Base-by-base conservation (phyloP, 306 rosid species). In the Carpinus viminea region DNA sequence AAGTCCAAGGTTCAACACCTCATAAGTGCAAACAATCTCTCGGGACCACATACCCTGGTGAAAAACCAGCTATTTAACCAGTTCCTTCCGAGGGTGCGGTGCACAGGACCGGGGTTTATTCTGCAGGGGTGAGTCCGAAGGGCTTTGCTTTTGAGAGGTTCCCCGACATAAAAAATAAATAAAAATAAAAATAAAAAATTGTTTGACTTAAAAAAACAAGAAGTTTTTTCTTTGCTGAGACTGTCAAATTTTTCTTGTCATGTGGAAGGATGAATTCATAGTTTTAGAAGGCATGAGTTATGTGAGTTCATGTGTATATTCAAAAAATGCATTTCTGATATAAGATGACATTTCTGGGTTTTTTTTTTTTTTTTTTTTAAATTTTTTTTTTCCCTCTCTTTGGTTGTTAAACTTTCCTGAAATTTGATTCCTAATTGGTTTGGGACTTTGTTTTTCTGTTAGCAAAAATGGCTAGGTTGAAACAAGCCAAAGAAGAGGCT, bases 401-500 rank as follows among this genome's bases (percentile, higher is more conserved):
- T 76, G 18, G 34, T 45, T 68, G 15, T 74, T 69, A 64, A 55
- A 70, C 73, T 74, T 74, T 60, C 55, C 56, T 28, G 46, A 12
- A 12, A 11, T 54, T 59, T 46, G 64, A 56, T 82, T 73, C 8
- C 75, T 78, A 72, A 84, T 60, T 54, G 72, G 28, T 77, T 28
- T 16, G 26, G 5, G 75, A 28, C 62, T 57, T 43, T 79, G 77
- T 48, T 16, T 75, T 71, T 74, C 77, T 79, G 28, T 76, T 72
- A 93, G 99, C 91, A 68, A 95, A 95, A 95, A 1, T 80, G 89
- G 93, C 94, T 77, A 90, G 98, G 75, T 89, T 95, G 88, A 95
- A 90, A 83, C 98, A 95, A 78, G 99, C 98, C 76, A 90, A 95
- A 80, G 97, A 95, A 17, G 99, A 92, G 89, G 99, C 99, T 12